Evolutionary conservation across 139 green algal genomes (phyloP).

Genomic region (Micractinium sp.): DNA sequence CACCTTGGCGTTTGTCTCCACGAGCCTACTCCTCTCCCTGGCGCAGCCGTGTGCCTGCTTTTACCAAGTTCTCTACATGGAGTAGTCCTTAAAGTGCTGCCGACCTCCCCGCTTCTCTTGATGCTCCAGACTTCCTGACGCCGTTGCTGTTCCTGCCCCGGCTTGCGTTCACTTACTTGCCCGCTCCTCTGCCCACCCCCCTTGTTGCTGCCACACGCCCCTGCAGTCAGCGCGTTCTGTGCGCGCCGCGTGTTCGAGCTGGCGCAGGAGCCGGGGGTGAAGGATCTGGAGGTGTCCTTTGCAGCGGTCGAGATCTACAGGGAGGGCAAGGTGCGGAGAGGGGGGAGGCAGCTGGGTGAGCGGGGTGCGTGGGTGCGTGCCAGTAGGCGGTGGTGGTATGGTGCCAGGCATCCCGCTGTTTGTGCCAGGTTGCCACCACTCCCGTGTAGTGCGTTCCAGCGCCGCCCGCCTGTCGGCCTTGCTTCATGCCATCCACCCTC

Average conservation of each 20-base stretch:
- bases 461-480: too few relatives aligned
- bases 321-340: background rate
- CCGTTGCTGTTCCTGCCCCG: background rate
- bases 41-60: background rate
- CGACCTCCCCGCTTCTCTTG: background rate
- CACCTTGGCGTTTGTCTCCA: background rate
- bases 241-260: conserved; percentile 32
- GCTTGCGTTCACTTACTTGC: background rate
- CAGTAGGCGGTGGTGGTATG: background rate
- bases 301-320: conserved; percentile 33
- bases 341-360: background rate
- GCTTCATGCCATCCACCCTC: too few relatives aligned
- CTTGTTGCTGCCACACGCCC: background rate
- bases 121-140: background rate
- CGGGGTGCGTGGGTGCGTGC: background rate
- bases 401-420: too few relatives aligned
- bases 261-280: conserved; percentile 4
- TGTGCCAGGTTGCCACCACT: too few relatives aligned
- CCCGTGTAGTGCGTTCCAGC: too few relatives aligned
- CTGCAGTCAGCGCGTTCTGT: conserved; percentile 27
- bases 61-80: too few relatives aligned
- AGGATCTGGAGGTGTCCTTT: conserved; percentile 15
- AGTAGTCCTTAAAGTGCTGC: too few relatives aligned
- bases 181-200: background rate
- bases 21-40: background rate